Evolutionary conservation across 2,329 filamentous ascomycete genomes (phyloP).

Genomic region (Lanzia echinophila): DNA sequence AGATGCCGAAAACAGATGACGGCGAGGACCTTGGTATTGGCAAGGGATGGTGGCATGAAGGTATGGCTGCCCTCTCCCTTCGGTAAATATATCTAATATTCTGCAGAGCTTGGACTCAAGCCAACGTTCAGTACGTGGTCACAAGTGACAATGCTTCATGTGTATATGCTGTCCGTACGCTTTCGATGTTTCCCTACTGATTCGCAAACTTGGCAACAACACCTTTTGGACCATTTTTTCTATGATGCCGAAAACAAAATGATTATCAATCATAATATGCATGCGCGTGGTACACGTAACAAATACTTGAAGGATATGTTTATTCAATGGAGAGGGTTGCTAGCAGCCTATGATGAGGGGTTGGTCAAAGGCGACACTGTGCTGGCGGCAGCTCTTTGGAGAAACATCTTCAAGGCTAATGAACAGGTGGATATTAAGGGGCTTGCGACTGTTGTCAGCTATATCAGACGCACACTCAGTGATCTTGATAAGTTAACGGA

Average conservation of each 20-base stretch:
- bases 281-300: slow-evolving; percentile 51
- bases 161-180: slow-evolving; percentile 83
- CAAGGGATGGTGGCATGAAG: slow-evolving; percentile 73
- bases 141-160: slow-evolving; percentile 91
- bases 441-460: slow-evolving; percentile 55
- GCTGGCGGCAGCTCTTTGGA: slow-evolving; percentile 79
- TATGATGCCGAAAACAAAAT: slow-evolving; percentile 80
- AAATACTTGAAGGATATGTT: slow-evolving; percentile 81
- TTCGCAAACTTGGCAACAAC: slow-evolving; percentile 74
- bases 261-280: slow-evolving; percentile 69
- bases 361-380: slow-evolving; percentile 70
- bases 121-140: slow-evolving; percentile 95
- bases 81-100: slow-evolving; percentile 1
- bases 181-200: slow-evolving; percentile 69
- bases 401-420: slow-evolving; percentile 79
- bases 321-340: slow-evolving; percentile 81
- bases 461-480: slow-evolving; percentile 51
- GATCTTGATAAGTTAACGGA: slow-evolving; percentile 48
- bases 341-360: slow-evolving; percentile 80
- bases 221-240: slow-evolving; percentile 93
- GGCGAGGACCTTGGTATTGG: slow-evolving; percentile 78
- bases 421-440: slow-evolving; percentile 55
- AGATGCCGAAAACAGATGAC: slow-evolving; percentile 63
- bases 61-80: slow-evolving; percentile 42
- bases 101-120: slow-evolving; percentile 63